These are phyloP conservation scores for Rhodotorula sp. DNA, from an alignment of 1,284 basidiomycete genomes.

Conservation along the genomic window DNA sequence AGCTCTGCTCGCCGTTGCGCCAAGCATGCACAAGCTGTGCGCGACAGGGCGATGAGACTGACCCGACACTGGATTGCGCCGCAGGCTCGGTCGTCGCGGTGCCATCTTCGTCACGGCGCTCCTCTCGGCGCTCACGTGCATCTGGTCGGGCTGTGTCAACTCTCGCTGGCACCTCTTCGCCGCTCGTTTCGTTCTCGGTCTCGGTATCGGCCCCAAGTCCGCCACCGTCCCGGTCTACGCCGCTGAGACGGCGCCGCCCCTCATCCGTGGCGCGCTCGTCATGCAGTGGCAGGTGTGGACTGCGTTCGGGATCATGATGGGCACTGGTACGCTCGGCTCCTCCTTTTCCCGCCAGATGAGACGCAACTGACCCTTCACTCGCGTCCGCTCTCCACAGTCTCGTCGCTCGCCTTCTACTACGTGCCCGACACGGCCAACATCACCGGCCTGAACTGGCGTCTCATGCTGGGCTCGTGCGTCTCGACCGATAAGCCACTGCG, in stretches of 20 bases:
- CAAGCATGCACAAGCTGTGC: no score
- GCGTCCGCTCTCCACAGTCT: slow-evolving; percentile 50
- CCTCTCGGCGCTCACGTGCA: slow-evolving; percentile 59
- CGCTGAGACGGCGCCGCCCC: slow-evolving; percentile 51
- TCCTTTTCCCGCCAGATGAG: no score
- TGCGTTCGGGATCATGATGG: slow-evolving; percentile 50
- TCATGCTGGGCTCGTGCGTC: slow-evolving; percentile 53
- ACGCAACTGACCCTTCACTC: no score
- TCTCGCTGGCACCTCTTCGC: slow-evolving; percentile 60
- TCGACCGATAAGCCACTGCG: no score
- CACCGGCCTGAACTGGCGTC: slow-evolving; percentile 50
- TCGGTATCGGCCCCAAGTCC: slow-evolving; percentile 49
- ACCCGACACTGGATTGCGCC: slow-evolving; percentile 16
- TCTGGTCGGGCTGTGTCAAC: slow-evolving; percentile 62
- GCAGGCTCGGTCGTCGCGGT: slow-evolving; percentile 62
- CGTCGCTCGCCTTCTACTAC: slow-evolving; percentile 38
- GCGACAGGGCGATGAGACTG: no score
- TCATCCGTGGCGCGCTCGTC: slow-evolving; percentile 57
- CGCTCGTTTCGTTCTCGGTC: slow-evolving; percentile 49
- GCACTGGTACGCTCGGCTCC: no score
- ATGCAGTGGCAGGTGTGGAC: slow-evolving; percentile 55
- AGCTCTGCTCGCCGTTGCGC: neutral
- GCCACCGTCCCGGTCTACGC: slow-evolving; percentile 57
- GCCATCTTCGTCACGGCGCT: slow-evolving; percentile 67
- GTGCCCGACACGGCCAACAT: slow-evolving; percentile 17